These are phyloP conservation scores for Candida sp. DNA, from an alignment of 1,139 yeast species.

Conservation along the genomic window DNA sequence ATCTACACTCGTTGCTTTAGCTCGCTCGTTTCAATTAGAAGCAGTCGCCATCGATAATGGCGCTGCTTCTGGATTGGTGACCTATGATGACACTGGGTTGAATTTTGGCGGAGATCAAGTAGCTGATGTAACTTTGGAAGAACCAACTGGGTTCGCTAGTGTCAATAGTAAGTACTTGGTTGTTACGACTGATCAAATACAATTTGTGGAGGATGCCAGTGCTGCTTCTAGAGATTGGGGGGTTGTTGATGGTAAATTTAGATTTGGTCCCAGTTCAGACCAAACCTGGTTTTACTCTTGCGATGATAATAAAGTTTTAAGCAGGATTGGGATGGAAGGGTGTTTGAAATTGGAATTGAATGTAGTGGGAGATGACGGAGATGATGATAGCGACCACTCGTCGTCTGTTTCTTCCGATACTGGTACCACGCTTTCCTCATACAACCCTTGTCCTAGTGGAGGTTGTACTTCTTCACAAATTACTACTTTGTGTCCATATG, in stretches of 20 bases:
- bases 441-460: neutral
- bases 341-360: conserved; percentile 14
- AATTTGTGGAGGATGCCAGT: conserved; percentile 9
- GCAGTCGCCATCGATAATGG: conserved; percentile 24
- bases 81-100: conserved; percentile 12
- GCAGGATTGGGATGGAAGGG: conserved; percentile 8
- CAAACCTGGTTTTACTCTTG: conserved; percentile 23
- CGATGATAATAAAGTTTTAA: conserved; percentile 3
- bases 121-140: conserved; percentile 21
- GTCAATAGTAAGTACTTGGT: conserved; percentile 15
- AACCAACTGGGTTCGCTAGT: conserved; percentile 26
- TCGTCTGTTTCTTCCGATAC: conserved; percentile 6
- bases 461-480: conserved; percentile 5
- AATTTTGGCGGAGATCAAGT: conserved; percentile 15
- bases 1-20: conserved; percentile 2
- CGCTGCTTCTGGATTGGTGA: conserved; percentile 12
- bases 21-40: conserved; percentile 2
- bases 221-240: conserved; percentile 28
- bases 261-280: conserved; percentile 14
- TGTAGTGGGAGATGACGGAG: conserved; percentile 8
- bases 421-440: conserved; percentile 4
- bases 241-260: conserved; percentile 20
- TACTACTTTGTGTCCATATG: conserved; percentile 3
- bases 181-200: conserved; percentile 10
- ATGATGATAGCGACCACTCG: conserved; percentile 5